Percentiles rank a stretch among this genome's conserved stretches.
These are phyloP conservation scores for Erodium moschatum DNA, from an alignment of 441 rosid genomes.

Conservation along the genomic window DNA sequence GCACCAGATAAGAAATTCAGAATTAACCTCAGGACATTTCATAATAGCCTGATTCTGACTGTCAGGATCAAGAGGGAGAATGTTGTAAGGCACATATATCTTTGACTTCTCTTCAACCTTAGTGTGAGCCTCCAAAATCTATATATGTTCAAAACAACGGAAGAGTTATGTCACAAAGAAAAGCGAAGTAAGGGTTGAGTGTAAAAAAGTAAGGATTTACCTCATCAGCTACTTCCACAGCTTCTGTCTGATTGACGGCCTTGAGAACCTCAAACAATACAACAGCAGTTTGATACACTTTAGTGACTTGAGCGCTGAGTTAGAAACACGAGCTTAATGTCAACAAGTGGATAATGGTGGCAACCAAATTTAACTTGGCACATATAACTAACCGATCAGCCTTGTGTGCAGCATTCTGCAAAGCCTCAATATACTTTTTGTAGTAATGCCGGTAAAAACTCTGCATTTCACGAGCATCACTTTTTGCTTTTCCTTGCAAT, in stretches of 20 bases:
- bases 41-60: conserved; percentile 97
- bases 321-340: conserved; percentile 12
- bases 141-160: conserved; percentile 16
- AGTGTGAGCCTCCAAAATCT: conserved; percentile 90
- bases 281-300: conserved; percentile 96
- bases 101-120: conserved; percentile 91
- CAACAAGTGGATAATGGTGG: neutral
- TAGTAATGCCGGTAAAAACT: conserved; percentile 91
- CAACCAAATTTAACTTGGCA: neutral
- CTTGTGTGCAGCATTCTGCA: conserved; percentile 94
- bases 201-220: conserved; percentile 31
- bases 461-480: conserved; percentile 98
- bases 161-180: no score
- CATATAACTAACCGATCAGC: conserved; percentile 78
- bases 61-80: no score
- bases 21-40: conserved; percentile 84
- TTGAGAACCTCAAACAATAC: conserved; percentile 96
- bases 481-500: conserved; percentile 67
- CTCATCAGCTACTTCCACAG: conserved; percentile 92
- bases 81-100: conserved; percentile 87
- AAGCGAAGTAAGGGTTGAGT: no score
- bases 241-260: conserved; percentile 86
- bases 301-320: conserved; percentile 85
- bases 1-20: conserved; percentile 3
- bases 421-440: conserved; percentile 83